phyloP scores from a whole-genome alignment of 139 green algal species.

The Edaphochlamys debaryana region DNA sequence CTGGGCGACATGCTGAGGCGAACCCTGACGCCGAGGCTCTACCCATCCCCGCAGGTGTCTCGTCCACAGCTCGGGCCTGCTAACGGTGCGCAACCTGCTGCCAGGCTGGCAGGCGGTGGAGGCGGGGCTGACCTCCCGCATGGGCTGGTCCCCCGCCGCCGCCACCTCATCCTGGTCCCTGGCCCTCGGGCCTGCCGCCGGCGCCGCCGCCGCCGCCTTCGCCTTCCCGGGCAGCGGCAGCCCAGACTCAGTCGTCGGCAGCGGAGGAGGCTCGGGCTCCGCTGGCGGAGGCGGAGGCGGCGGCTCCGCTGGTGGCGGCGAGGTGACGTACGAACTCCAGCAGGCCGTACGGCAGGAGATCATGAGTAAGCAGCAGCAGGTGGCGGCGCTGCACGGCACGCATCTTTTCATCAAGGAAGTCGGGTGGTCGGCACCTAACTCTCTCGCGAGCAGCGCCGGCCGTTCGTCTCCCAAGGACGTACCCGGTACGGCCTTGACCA shows the following conservation, averaged over 20 bases:
- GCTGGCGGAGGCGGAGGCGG: background rate
- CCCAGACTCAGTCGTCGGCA: background rate
- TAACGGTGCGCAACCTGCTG: constrained; percentile 26
- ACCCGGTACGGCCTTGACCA: no score
- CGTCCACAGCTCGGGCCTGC: background rate
- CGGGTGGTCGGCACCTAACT: constrained; percentile 24
- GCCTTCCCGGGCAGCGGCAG: background rate
- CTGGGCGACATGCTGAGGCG: no score
- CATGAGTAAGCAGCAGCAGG: constrained; percentile 20
- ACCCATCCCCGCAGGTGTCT: background rate
- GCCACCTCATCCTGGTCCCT: background rate
- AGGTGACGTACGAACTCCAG: no score
- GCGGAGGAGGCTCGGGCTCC: background rate
- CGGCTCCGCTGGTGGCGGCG: background rate
- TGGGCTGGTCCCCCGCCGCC: constrained; percentile 17
- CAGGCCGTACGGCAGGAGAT: constrained; percentile 16
- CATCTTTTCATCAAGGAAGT: constrained; percentile 41
- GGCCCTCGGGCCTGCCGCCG: background rate
- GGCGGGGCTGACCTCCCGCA: background rate
- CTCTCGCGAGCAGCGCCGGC: background rate
- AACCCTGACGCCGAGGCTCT: no score
- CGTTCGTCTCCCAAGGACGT: constrained; percentile 25
- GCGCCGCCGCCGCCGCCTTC: background rate
- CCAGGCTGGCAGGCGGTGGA: constrained; percentile 22
- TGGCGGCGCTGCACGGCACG: constrained; percentile 25